phyloP scores from a whole-genome alignment of 768 basidiomycete genomes.

The Krasilnikovozyma curviuscula region DNA sequence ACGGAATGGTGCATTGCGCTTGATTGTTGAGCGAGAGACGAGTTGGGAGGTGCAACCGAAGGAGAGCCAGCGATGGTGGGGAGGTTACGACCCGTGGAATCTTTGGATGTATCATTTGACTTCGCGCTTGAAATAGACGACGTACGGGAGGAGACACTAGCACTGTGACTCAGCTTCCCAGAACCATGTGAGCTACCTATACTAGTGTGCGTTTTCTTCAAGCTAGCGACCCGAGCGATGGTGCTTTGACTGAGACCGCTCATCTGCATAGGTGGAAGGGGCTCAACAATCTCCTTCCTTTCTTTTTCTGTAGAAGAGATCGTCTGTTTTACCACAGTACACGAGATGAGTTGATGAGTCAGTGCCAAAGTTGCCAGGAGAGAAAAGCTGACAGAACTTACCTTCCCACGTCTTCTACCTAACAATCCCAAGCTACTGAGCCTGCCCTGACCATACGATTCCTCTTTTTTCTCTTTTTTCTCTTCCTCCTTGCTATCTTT shows the following conservation, averaged over 20 bases:
- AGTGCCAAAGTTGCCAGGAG: not conserved
- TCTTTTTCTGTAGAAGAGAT: constrained; percentile 63
- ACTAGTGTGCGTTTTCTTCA: constrained; percentile 37
- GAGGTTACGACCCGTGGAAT: constrained; percentile 36
- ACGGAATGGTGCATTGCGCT: constrained; percentile 11
- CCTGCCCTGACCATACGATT: constrained; percentile 51
- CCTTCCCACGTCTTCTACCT: constrained; percentile 80
- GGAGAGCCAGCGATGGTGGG: constrained; percentile 90
- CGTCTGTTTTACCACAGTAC: constrained; percentile 36
- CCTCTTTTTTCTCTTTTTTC: not conserved
- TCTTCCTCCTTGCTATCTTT: not conserved
- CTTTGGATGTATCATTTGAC: constrained; percentile 25
- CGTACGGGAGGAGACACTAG: constrained; percentile 1
- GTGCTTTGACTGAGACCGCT: constrained; percentile 61
- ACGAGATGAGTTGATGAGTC: not conserved
- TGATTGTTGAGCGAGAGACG: constrained; percentile 14
- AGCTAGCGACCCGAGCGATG: constrained; percentile 62
- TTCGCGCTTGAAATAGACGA: constrained; percentile 3
- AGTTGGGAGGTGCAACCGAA: constrained; percentile 31
- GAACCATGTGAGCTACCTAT: constrained; percentile 40
- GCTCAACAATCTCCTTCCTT: constrained; percentile 36
- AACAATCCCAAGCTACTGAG: constrained; percentile 75
- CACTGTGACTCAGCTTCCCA: constrained; percentile 26
- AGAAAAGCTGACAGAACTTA: constrained; percentile 25
- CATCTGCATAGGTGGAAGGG: constrained; percentile 79